Percentiles rank a stretch among this genome's conserved stretches.
phyloP scores from a whole-genome alignment of 805 yeast species.

The Candida palmyrensis region DNA sequence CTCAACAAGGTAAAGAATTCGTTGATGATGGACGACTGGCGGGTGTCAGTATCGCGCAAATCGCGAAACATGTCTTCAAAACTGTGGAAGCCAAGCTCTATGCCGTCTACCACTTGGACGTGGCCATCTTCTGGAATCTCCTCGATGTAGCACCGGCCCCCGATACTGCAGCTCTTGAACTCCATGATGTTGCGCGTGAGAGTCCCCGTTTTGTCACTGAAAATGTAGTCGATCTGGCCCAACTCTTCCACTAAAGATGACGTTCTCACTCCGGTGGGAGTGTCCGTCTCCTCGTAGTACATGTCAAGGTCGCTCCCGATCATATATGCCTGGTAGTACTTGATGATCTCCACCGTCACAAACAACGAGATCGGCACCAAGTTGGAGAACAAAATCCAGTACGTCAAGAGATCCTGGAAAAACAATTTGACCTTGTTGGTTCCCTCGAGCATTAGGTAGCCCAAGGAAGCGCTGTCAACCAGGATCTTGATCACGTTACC shows the following conservation, averaged over 20 bases:
- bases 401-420: conserved; percentile 83
- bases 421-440: conserved; percentile 66
- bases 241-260: conserved; percentile 94
- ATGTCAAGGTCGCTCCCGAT: conserved; percentile 92
- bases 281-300: conserved; percentile 82
- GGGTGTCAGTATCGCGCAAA: conserved; percentile 40
- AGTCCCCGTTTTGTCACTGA: conserved; percentile 97
- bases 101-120: conserved; percentile 67
- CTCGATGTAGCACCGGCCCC: conserved; percentile 82
- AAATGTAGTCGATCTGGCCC: conserved; percentile 94
- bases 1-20: conserved; percentile 81
- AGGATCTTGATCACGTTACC: conserved; percentile 79
- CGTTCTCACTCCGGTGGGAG: conserved; percentile 93
- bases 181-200: conserved; percentile 96
- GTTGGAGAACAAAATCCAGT: conserved; percentile 94
- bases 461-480: conserved; percentile 45
- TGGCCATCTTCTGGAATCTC: conserved; percentile 88
- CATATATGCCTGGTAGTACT: conserved; percentile 91
- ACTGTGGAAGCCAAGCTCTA: conserved; percentile 72
- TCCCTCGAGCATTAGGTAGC: conserved; percentile 66
- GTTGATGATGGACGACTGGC: conserved; percentile 48
- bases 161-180: conserved; percentile 88
- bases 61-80: conserved; percentile 58
- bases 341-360: conserved; percentile 93
- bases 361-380: conserved; percentile 96